Percentiles rank a stretch among this genome's conserved stretches.
These are phyloP conservation scores for Cephalotrichum gorgonifer DNA, from an alignment of 2,329 filamentous ascomycete genomes.

Conservation along the genomic window DNA sequence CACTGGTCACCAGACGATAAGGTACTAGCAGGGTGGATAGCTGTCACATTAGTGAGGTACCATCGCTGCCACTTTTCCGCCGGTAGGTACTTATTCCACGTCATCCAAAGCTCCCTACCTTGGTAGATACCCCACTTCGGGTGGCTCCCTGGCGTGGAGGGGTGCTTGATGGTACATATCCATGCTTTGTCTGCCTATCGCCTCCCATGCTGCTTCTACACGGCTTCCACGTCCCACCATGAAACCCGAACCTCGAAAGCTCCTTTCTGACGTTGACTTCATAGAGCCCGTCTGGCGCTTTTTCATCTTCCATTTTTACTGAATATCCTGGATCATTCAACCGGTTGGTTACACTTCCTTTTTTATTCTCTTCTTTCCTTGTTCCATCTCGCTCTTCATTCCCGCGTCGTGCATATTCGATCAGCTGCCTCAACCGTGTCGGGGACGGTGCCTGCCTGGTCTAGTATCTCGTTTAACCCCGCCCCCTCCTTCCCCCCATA, in stretches of 20 bases:
- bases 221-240: not conserved
- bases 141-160: too few species aligned
- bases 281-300: not conserved
- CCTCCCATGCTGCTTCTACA: not conserved
- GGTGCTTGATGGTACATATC: too few species aligned
- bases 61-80: not conserved
- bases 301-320: not conserved
- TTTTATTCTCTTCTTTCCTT: not conserved
- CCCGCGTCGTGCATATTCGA: not conserved
- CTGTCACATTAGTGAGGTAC: not conserved
- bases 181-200: too few species aligned
- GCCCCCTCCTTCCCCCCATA: not conserved
- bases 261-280: not conserved
- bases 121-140: not conserved
- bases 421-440: not conserved
- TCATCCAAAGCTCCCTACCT: not conserved
- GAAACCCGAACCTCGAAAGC: not conserved
- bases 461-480: not conserved
- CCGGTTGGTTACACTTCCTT: conserved; percentile 3
- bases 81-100: not conserved
- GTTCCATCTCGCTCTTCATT: not conserved
- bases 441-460: not conserved
- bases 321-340: not conserved
- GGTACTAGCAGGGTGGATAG: not conserved
- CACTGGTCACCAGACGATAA: not conserved